Percentiles rank a stretch among this genome's conserved stretches.
These are phyloP conservation scores for Lipomyces japonicus DNA, from an alignment of 805 yeast species.

Conservation along the genomic window DNA sequence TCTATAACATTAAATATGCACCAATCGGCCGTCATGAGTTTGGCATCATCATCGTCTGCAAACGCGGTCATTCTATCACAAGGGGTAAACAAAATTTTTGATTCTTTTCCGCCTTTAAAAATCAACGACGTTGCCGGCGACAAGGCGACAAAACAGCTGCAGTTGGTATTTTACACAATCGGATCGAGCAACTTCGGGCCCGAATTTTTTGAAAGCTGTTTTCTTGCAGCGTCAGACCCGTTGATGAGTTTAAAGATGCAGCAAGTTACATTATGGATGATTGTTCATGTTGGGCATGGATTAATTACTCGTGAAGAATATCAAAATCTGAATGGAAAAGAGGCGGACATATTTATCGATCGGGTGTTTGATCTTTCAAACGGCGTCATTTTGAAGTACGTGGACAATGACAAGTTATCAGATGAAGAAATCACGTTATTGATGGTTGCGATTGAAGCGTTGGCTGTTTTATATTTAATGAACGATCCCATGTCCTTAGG, in stretches of 20 bases:
- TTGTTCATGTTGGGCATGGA: constrained; percentile 14
- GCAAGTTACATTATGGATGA: constrained; percentile 19
- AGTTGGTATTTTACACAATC: constrained; percentile 9
- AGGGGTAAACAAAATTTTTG: neutral
- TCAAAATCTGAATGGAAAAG: neutral
- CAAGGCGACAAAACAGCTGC: constrained; percentile 6
- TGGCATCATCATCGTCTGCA: neutral
- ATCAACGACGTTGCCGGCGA: constrained; percentile 8
- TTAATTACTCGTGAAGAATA: neutral
- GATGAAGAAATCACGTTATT: constrained; percentile 11
- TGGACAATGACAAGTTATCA: constrained; percentile 14
- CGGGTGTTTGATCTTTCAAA: constrained; percentile 1
- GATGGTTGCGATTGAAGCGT: constrained; percentile 28
- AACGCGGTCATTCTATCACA: neutral
- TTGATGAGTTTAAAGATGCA: neutral
- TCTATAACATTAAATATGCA: constrained; percentile 1
- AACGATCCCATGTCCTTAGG: constrained; percentile 48
- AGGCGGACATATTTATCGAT: neutral
- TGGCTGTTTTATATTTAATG: constrained; percentile 28
- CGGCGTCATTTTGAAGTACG: constrained; percentile 9
- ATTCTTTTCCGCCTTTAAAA: constrained; percentile 10
- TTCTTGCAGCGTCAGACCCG: constrained; percentile 10
- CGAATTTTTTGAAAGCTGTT: constrained; percentile 10
- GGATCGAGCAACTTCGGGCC: constrained; percentile 10
- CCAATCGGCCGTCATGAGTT: no score